Evolutionary conservation across 768 basidiomycete species (phyloP).

Genomic region (Infundibulicybe gibba): DNA sequence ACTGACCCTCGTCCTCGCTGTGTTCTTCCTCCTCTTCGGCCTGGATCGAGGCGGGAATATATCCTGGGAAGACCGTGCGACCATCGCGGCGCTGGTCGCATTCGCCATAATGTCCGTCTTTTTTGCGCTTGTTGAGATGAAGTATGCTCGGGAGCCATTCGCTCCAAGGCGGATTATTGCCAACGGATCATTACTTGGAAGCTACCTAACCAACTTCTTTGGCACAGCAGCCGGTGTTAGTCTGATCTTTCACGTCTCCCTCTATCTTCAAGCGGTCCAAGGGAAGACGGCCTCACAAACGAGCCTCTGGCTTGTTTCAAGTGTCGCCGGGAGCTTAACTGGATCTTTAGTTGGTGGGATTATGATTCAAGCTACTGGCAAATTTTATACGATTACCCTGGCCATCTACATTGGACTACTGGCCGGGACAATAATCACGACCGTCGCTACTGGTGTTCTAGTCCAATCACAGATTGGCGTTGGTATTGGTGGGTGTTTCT

Average conservation of each 20-base stretch:
- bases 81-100: conserved; percentile 29
- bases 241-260: conserved; percentile 48
- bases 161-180: conserved; percentile 52
- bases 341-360: conserved; percentile 53
- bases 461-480: conserved; percentile 33
- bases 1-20: conserved; percentile 44
- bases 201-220: conserved; percentile 61
- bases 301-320: conserved; percentile 49
- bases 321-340: conserved; percentile 37
- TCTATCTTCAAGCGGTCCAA: conserved; percentile 58
- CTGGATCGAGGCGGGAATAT: conserved; percentile 52
- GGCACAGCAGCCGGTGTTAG: conserved; percentile 39
- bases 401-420: conserved; percentile 33
- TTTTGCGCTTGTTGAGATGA: conserved; percentile 45
- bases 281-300: conserved; percentile 42
- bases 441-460: conserved; percentile 35
- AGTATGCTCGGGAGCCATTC: conserved; percentile 55
- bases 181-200: conserved; percentile 44
- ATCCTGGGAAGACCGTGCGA: conserved; percentile 39
- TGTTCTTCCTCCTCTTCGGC: conserved; percentile 55
- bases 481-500: conserved; percentile 31
- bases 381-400: conserved; percentile 50
- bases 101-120: conserved; percentile 28
- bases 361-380: conserved; percentile 55
- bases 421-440: conserved; percentile 31